These are phyloP conservation scores for Podospora pseudoanserina DNA, from an alignment of 495 filamentous ascomycete genomes.

Conservation along the genomic window DNA sequence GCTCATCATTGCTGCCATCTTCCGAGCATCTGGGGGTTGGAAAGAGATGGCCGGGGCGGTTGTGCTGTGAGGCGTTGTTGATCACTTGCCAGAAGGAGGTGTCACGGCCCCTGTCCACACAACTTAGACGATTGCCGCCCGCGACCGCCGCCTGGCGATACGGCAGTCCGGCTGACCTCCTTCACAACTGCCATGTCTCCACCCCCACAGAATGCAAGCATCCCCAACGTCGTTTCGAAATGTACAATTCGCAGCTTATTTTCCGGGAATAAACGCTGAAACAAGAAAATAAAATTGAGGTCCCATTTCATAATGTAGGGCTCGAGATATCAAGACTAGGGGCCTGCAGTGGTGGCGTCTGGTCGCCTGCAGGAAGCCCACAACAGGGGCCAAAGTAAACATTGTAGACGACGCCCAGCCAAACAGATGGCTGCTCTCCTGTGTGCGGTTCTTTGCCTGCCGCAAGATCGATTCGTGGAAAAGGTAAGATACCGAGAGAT, in stretches of 20 bases:
- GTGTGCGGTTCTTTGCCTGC: not conserved
- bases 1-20: conserved; percentile 13
- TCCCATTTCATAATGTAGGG: not conserved
- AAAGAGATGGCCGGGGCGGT: not conserved
- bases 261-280: not conserved
- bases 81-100: conserved; percentile 6
- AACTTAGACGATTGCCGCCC: not conserved
- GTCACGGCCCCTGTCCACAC: not conserved
- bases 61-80: not conserved
- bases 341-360: not conserved
- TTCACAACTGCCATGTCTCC: not conserved
- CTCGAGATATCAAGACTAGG: not conserved
- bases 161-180: conserved; percentile 1
- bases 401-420: not conserved
- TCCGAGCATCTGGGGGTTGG: conserved; percentile 7
- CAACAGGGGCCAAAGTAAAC: conserved; percentile 9
- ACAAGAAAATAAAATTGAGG: not conserved
- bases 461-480: not conserved
- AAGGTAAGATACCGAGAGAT: not conserved
- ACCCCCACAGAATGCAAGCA: conserved; percentile 6
- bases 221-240: not conserved
- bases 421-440: not conserved
- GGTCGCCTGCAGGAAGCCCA: not conserved
- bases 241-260: not conserved
- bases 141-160: conserved; percentile 3